Base-by-base conservation (phyloP, 2,329 filamentous ascomycete species). In the Thelonectria blattea region DNA sequence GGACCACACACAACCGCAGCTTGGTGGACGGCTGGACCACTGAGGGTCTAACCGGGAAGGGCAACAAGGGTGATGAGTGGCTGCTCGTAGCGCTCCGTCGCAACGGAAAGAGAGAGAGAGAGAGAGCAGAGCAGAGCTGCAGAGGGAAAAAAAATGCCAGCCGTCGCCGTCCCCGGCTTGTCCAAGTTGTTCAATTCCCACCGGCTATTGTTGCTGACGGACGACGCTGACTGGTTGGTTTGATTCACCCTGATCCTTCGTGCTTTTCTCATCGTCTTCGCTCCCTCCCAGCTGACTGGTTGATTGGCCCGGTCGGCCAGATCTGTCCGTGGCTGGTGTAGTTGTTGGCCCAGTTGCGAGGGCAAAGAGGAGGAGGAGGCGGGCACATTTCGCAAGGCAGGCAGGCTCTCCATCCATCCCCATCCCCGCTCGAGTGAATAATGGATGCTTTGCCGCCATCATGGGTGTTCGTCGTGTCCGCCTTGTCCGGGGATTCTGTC, bases 31-130 rank as follows among this genome's bases (percentile, higher is more conserved):
- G 66, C 56, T 55, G 52, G 54, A 18, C 55, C 50, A 51, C 41
- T 51, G 46, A 53, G 42, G 62, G 64, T 47, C 67, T 69, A 65
- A 60, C 64, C 60, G 55, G 57, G 62, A 67, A 66, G 57, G 58
- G 59, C 42, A 53, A 56, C 56, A 58, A 48, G 58, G 61, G 52
- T 50, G 63, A 51, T 66, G 56, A 69, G 64, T 70, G 67, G 67
- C 50, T 60, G 30, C 53, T 68, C 54, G 62, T 68, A 69, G 67
- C 58, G 58, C 58, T 54, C 32, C 48, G 48, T 41, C 24, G 48
- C 53, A 47, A 47, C 8, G 39, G 51, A 47, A 56, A 30, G 8
- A 7, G 27, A 30, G 27, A 24, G 22, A 24, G 22, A 24, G 6
- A 24, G n/a, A n/a, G n/a, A n/a, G n/a, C n/a, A n/a, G n/a, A n/a